Conservation (phyloP, 306 rosid genomes). For the Urtica urens region DNA sequence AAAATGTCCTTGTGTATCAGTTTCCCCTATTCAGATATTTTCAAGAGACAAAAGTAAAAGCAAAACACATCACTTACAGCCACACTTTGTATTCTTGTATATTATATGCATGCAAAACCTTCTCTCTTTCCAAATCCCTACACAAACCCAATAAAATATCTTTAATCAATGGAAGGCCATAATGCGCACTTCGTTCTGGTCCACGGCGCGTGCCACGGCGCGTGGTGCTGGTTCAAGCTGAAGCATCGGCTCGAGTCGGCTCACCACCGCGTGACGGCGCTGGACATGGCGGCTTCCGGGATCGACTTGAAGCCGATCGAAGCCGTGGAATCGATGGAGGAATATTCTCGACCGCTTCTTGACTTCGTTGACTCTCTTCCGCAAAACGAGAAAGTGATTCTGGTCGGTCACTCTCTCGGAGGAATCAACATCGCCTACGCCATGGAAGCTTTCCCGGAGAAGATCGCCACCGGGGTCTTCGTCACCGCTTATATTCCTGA, state of each 20-base stretch:
- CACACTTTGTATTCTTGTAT: no score
- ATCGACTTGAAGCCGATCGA: constrained; percentile 24
- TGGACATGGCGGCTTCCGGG: constrained; percentile 51
- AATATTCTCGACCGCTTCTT: constrained; percentile 36
- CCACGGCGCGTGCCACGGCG: constrained; percentile 55
- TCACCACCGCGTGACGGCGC: constrained; percentile 36
- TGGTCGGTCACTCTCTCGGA: constrained; percentile 52
- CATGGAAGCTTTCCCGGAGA: constrained; percentile 48
- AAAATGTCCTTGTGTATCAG: no score
- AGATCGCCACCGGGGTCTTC: constrained; percentile 34
- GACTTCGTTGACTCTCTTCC: constrained; percentile 25
- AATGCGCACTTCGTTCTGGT: constrained; percentile 34
- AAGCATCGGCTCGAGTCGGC: constrained; percentile 17
- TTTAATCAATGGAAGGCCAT: background rate
- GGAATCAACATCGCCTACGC: constrained; percentile 34
- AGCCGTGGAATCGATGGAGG: constrained; percentile 20
- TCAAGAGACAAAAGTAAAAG: no score
- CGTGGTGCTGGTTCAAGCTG: constrained; percentile 58
- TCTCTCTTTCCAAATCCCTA: no score
- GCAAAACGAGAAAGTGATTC: constrained; percentile 29
- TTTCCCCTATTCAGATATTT: no score
- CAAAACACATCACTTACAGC: no score
- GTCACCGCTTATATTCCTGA: constrained; percentile 2
- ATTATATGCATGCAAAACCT: no score
- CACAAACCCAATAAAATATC: no score